These are phyloP conservation scores for Gnomoniopsis smithogilvyi DNA, from an alignment of 2,329 filamentous ascomycete genomes.

Conservation along the genomic window DNA sequence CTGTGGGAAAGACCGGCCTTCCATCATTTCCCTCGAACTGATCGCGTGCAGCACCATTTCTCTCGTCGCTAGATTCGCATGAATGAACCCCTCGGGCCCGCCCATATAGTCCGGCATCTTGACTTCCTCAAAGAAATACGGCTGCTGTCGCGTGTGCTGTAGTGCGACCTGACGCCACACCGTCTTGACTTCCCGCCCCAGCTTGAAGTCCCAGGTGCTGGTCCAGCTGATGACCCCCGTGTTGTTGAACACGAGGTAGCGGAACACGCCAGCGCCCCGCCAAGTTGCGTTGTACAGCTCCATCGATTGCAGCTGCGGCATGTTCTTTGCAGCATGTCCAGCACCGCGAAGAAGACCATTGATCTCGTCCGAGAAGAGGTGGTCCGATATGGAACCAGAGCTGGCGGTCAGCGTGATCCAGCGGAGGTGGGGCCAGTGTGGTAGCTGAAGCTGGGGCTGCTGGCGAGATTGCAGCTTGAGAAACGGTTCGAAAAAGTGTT, in stretches of 20 bases:
- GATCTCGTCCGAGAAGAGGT: slow-evolving; percentile 19
- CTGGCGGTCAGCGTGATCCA: slow-evolving; percentile 22
- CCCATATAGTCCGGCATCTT: slow-evolving; percentile 1
- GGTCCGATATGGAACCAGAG: slow-evolving; percentile 21
- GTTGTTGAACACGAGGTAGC: slow-evolving; percentile 20
- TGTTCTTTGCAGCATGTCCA: slow-evolving; percentile 23
- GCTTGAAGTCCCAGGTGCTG: slow-evolving; percentile 17
- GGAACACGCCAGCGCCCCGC: slow-evolving; percentile 24
- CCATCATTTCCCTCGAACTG: slow-evolving; percentile 14
- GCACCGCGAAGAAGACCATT: slow-evolving; percentile 22
- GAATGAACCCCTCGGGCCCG: slow-evolving; percentile 16
- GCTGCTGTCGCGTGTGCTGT: slow-evolving; percentile 10
- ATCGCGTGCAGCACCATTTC: slow-evolving; percentile 13
- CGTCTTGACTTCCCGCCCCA: slow-evolving; percentile 5
- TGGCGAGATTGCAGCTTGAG: not conserved
- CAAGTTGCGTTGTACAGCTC: slow-evolving; percentile 26
- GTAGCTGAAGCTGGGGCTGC: not conserved
- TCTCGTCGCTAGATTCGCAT: slow-evolving; percentile 15
- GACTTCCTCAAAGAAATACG: slow-evolving; percentile 14
- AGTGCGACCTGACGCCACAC: slow-evolving; percentile 17
- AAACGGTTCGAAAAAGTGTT: slow-evolving; percentile 24
- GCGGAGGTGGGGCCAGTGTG: slow-evolving; percentile 23
- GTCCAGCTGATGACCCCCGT: slow-evolving; percentile 18
- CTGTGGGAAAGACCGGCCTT: slow-evolving; percentile 8
- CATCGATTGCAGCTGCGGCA: slow-evolving; percentile 24